These are phyloP conservation scores for Trichoderma reesei DNA, from an alignment of 495 filamentous ascomycete genomes.

Conservation along the genomic window DNA sequence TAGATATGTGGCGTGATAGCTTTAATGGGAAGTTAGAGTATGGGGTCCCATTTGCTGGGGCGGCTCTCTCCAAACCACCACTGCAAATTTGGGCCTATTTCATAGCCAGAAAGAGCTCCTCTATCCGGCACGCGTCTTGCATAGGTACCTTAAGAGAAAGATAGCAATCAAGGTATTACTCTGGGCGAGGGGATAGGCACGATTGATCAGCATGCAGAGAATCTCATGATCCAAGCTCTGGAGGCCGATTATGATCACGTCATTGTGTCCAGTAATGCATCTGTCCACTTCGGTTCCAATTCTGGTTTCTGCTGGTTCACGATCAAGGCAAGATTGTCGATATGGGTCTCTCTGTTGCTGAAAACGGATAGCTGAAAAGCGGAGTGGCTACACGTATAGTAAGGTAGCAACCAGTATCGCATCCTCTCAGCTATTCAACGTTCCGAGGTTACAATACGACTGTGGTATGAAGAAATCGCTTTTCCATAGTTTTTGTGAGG, in stretches of 20 bases:
- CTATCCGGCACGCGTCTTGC: conserved; percentile 50
- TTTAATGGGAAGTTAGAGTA: conserved; percentile 55
- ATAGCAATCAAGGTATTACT: conserved; percentile 20
- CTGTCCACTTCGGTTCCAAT: conserved; percentile 23
- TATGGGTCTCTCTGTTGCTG: no score
- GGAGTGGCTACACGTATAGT: no score
- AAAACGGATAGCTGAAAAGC: no score
- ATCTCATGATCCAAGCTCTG: conserved; percentile 12
- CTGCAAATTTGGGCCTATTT: conserved; percentile 30
- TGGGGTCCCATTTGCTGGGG: conserved; percentile 32
- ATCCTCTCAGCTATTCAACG: no score
- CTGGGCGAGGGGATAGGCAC: conserved; percentile 25
- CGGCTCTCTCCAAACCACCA: conserved; percentile 33
- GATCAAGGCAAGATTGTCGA: no score
- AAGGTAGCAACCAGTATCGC: no score
- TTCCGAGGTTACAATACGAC: no score
- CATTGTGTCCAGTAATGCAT: conserved; percentile 35
- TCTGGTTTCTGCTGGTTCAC: no score
- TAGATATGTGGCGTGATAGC: no score
- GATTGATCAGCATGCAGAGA: conserved; percentile 3
- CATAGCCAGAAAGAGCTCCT: conserved; percentile 56
- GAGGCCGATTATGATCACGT: conserved; percentile 26
- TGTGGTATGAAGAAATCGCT: no score
- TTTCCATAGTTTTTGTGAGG: no score
- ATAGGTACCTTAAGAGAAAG: conserved; percentile 29